Evolutionary conservation across 2,329 filamentous ascomycete species (phyloP).

Genomic region (Verticillium zaregamsianum): DNA sequence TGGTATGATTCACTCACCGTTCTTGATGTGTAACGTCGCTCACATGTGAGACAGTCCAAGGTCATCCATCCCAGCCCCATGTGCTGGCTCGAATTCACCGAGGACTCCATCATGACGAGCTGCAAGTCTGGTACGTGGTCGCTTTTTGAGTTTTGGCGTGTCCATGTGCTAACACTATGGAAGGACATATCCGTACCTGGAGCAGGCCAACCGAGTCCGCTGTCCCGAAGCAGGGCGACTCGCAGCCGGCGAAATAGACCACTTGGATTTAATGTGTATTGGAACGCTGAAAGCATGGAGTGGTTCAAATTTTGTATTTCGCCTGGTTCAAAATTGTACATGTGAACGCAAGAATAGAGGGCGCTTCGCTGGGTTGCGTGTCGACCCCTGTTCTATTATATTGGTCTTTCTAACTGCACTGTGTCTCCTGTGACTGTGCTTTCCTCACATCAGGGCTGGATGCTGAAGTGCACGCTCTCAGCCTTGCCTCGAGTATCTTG

Average conservation of each 20-base stretch:
- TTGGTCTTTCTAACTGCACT: no score
- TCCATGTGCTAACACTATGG: not conserved
- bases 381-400: no score
- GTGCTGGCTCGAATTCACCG: constrained; percentile 88
- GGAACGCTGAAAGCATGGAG: not conserved
- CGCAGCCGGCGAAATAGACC: constrained; percentile 1
- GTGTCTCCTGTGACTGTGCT: no score
- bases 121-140: constrained; percentile 75
- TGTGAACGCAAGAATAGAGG: not conserved
- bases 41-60: constrained; percentile 57
- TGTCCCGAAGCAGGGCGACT: constrained; percentile 9
- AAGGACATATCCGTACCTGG: constrained; percentile 74
- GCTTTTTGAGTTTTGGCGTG: constrained; percentile 15
- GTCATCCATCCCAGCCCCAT: constrained; percentile 80
- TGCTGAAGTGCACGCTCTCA: no score
- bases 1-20: constrained; percentile 52
- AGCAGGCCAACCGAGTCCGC: constrained; percentile 47
- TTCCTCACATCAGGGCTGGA: no score
- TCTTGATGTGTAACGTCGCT: constrained; percentile 1
- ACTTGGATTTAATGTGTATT: not conserved
- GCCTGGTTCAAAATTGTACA: not conserved
- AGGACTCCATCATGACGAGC: constrained; percentile 87
- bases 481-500: no score
- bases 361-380: not conserved
- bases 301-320: not conserved